Base-by-base conservation (phyloP, 805 yeast species). In the Yarrowia sp. region DNA sequence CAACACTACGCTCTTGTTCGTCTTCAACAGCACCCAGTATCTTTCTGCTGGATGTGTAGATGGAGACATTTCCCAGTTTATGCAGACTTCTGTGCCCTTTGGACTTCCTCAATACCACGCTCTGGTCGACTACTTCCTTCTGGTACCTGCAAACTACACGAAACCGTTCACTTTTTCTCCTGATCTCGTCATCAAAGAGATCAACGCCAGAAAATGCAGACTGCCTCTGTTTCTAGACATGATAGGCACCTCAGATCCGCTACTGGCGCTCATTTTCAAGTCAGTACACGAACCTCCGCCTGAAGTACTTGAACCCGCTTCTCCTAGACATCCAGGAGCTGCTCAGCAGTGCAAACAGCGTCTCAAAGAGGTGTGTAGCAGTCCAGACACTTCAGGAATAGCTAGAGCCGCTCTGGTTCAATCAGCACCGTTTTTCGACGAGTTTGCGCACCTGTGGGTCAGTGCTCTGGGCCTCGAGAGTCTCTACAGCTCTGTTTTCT, bases 381-480 rank as follows among this genome's bases (percentile, higher is more conserved):
- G 63, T n/a, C 63, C 63, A 16, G 63, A 42, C 48, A 56, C 63
- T 5, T 56, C 73, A 11, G 73, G 72, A 16, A 64, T 71, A 0
- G 72, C 72, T 26, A 65, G 72, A n/a, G 71, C 73, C 0, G 72
- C 69, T 2, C 41, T 72, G n/a, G 69, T 70, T 1, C 58, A 67
- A 22, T 68, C 70, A 7, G 70, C 70, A 3, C 48, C 36, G 8
- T 72, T 72, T 22, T 72, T 72, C 45, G 74, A 72, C 64, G 70
- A 69, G 40, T 72, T 72, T 67, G 73, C 74, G 8, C 45, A 61
- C 12, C 41, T 69, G 15, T 72, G 74, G 74, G 69, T 72, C 38
- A 26, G 63, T 12, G 46, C 67, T 8, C 56, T 71, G 19, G 74
- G 74, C 2, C 43, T 50, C n/a, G 70, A 69, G 36, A 59, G 70